A percentile compares a stretch with the other conserved stretches of the same genome.
Conservation (phyloP, 371 early-diverging fungal species). For the Funneliformis caledonium region DNA sequence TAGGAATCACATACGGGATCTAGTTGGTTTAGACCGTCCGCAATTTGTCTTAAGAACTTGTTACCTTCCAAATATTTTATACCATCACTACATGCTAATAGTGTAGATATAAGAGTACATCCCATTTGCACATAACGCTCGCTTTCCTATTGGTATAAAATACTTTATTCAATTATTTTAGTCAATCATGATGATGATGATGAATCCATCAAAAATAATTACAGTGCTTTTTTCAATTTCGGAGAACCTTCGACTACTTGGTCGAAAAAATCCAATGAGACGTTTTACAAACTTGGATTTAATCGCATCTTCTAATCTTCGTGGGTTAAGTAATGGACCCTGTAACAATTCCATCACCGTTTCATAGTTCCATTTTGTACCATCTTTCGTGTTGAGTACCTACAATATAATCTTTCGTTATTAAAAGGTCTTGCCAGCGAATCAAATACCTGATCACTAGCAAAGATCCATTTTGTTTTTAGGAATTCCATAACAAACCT, state of each 20-base stretch:
- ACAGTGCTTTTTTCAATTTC: conserved; percentile 60
- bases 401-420: conserved; percentile 28
- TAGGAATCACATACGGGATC: conserved; percentile 51
- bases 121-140: conserved; percentile 47
- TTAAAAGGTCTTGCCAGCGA: neutral
- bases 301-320: conserved; percentile 80
- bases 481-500: conserved; percentile 50
- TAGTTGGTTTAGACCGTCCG: conserved; percentile 52
- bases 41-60: conserved; percentile 53
- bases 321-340: conserved; percentile 74
- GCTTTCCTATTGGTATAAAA: conserved; percentile 5
- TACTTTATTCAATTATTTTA: neutral
- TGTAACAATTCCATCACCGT: conserved; percentile 73
- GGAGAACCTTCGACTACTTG: conserved; percentile 75
- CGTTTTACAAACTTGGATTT: conserved; percentile 79
- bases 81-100: conserved; percentile 52
- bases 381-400: conserved; percentile 76
- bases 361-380: conserved; percentile 86
- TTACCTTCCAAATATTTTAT: conserved; percentile 51
- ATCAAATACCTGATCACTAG: too few relatives aligned
- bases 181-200: neutral
- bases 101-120: conserved; percentile 52
- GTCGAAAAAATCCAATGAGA: conserved; percentile 76
- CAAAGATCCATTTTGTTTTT: neutral
- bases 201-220: neutral